phyloP scores from a whole-genome alignment of 2,329 filamentous ascomycete genomes.

The Alternaria metachromatica region DNA sequence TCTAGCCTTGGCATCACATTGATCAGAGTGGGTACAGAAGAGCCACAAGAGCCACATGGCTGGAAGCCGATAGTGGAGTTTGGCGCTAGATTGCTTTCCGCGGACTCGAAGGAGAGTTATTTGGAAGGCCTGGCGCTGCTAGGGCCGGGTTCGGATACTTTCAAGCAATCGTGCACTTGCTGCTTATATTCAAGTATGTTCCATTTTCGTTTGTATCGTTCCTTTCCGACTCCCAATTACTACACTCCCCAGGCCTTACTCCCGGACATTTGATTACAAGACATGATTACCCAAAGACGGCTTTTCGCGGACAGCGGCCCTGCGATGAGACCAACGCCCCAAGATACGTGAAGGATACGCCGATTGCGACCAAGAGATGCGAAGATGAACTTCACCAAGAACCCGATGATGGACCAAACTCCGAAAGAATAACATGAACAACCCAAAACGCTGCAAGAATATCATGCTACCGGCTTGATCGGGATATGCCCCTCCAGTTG shows the following conservation, averaged over 20 bases:
- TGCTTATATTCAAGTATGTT: background rate
- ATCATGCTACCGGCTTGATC: conserved; percentile 21
- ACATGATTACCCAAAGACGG: conserved; percentile 1
- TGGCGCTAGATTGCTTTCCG: conserved; percentile 14
- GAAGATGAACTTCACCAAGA: background rate
- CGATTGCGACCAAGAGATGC: background rate
- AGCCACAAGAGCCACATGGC: conserved; percentile 13
- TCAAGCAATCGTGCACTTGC: background rate
- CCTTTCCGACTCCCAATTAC: background rate
- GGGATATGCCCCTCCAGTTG: conserved; percentile 42
- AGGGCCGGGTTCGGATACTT: background rate
- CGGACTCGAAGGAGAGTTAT: conserved; percentile 3
- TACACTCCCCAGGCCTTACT: background rate
- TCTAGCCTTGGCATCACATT: conserved; percentile 28
- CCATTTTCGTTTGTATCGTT: background rate
- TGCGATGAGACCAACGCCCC: background rate
- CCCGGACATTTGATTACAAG: conserved; percentile 3
- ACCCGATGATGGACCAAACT: conserved; percentile 5
- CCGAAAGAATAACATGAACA: conserved; percentile 3
- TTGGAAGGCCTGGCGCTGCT: conserved; percentile 8
- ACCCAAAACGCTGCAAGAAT: background rate
- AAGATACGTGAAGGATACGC: conserved; percentile 2
- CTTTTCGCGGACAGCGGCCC: background rate
- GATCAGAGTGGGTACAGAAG: conserved; percentile 16
- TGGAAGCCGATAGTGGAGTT: conserved; percentile 9